Evolutionary conservation across 768 basidiomycete genomes (phyloP).

Genomic region (Coprinopsis cinerea): DNA sequence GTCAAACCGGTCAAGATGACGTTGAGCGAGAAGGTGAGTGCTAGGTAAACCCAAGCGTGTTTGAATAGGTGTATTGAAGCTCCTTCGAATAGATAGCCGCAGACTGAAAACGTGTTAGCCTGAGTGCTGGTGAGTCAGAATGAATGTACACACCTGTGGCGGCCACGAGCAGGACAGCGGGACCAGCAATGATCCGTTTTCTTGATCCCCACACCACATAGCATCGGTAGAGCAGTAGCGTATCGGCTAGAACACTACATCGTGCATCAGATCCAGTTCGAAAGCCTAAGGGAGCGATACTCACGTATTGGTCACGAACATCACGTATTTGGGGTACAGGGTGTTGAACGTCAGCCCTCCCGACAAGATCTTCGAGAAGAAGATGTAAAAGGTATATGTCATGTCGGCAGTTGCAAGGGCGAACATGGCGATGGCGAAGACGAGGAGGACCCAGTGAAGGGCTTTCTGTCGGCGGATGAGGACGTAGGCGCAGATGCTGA

Average conservation of each 20-base stretch:
- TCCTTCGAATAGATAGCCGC: conserved; percentile 15
- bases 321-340: conserved; percentile 27
- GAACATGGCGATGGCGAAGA: conserved; percentile 31
- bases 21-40: conserved; percentile 29
- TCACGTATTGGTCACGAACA: conserved; percentile 36
- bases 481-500: conserved; percentile 29
- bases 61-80: conserved; percentile 13
- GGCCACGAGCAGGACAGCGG: conserved; percentile 23
- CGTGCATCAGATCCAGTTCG: not conserved
- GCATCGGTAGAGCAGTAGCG: conserved; percentile 27
- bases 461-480: conserved; percentile 21
- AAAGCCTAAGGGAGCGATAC: conserved; percentile 6
- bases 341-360: conserved; percentile 16
- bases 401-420: conserved; percentile 29
- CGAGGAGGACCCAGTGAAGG: conserved; percentile 24
- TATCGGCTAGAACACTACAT: conserved; percentile 12
- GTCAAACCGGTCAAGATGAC: conserved; percentile 28
- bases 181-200: conserved; percentile 22
- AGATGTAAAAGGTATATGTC: conserved; percentile 26
- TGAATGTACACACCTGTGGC: conserved; percentile 24
- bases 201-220: conserved; percentile 32
- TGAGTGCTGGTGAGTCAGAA: not conserved
- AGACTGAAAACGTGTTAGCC: conserved; percentile 8
- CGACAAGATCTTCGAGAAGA: conserved; percentile 20
- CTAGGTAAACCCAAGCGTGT: conserved; percentile 26